Percentiles rank a stretch among this genome's conserved stretches.
Conservation (phyloP, 306 rosid species). For the Rubus idaeus region DNA sequence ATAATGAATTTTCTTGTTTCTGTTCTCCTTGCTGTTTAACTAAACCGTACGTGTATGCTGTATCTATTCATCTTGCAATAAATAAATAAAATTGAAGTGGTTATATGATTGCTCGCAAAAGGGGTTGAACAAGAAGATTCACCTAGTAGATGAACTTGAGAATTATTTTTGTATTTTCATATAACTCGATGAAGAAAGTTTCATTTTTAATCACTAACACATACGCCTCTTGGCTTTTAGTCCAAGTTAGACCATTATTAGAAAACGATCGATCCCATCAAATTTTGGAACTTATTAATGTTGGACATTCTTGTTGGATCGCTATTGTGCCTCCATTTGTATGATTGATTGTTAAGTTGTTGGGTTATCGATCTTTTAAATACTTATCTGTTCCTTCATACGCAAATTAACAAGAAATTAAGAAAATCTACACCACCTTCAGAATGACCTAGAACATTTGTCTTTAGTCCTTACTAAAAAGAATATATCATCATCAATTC, state of each 20-base stretch:
- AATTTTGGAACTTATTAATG: background rate
- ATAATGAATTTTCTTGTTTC: too few relatives aligned
- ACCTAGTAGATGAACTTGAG: background rate
- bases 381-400: background rate
- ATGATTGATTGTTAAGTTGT: background rate
- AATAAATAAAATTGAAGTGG: too few relatives aligned
- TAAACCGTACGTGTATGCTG: too few relatives aligned
- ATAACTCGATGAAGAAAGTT: too few relatives aligned
- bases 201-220: too few relatives aligned
- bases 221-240: too few relatives aligned
- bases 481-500: background rate
- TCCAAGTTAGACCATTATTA: background rate
- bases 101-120: background rate
- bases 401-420: background rate
- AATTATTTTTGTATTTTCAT: too few relatives aligned
- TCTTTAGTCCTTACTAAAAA: background rate
- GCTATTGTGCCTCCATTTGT: conserved; percentile 3
- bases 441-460: background rate
- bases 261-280: background rate
- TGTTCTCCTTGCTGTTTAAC: too few relatives aligned
- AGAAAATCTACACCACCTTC: background rate
- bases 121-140: background rate
- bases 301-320: background rate
- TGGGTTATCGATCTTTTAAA: background rate
- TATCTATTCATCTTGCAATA: background rate